Percentiles rank a stretch among this genome's conserved stretches.
Evolutionary conservation across 345 rosid genomes (phyloP).

Genomic region (Lenwebbia sp.): DNA sequence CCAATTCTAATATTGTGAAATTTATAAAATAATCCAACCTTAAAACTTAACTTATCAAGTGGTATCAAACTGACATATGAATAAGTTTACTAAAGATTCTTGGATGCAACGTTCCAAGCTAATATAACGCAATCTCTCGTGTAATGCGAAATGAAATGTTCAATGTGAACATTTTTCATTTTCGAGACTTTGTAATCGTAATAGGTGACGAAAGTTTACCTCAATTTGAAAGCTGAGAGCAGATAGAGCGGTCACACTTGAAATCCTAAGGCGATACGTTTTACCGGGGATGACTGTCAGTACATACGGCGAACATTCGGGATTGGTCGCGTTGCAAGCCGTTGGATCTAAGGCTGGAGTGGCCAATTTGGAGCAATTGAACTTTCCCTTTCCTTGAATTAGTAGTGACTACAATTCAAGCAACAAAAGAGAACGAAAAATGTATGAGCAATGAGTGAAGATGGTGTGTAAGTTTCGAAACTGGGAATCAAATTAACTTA

Average conservation of each 20-base stretch:
- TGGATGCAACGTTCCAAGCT: neutral
- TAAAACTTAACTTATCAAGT: neutral
- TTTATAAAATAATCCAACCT: neutral
- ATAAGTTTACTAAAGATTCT: neutral
- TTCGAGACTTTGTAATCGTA: no score
- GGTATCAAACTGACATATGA: neutral
- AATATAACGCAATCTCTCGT: neutral
- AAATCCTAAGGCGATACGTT: conserved; percentile 50
- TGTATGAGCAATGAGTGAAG: neutral
- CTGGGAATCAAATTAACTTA: neutral
- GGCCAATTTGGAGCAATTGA: conserved; percentile 35
- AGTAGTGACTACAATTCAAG: conserved; percentile 43
- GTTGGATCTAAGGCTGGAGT: conserved; percentile 10
- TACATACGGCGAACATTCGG: conserved; percentile 45
- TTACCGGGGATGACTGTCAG: conserved; percentile 49
- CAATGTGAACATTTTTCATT: neutral
- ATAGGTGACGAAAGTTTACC: conserved; percentile 12
- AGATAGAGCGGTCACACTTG: conserved; percentile 58
- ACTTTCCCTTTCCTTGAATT: conserved; percentile 66
- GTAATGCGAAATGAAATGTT: neutral
- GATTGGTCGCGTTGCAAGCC: conserved; percentile 35
- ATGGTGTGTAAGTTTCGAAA: neutral
- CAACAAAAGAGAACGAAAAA: neutral
- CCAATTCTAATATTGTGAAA: neutral
- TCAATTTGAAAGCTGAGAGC: conserved; percentile 83